A percentile compares a stretch with the other conserved stretches of the same genome.
Evolutionary conservation across 352 stramenopile genomes (phyloP).

Genomic region (Pythium pyrilobum): DNA sequence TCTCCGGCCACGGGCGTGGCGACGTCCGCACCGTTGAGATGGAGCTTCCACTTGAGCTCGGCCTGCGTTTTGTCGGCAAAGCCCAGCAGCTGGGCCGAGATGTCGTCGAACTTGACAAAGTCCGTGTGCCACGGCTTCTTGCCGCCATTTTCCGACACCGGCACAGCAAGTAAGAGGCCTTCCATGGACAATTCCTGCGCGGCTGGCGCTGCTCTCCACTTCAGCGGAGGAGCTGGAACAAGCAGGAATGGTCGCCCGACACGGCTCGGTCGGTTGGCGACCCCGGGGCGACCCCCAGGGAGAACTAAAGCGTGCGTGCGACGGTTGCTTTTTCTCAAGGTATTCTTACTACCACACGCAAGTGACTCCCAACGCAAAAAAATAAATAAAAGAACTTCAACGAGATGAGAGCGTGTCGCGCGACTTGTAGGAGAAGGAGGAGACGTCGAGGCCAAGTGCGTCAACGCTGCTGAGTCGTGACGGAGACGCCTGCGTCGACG

Average conservation of each 20-base stretch:
- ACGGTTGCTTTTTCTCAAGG: too few species aligned
- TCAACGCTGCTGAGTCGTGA: constrained; percentile 27
- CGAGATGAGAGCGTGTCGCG: constrained; percentile 3
- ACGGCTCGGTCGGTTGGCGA: too few species aligned
- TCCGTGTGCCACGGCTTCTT: constrained; percentile 45
- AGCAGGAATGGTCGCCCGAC: too few species aligned
- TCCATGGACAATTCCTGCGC: constrained; percentile 45
- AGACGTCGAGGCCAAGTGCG: constrained; percentile 49
- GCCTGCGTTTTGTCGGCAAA: constrained; percentile 47
- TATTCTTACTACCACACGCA: constrained; percentile 10
- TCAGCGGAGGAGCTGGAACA: too few species aligned
- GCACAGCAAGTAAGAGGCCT: constrained; percentile 35
- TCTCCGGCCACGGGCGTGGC: constrained; percentile 51
- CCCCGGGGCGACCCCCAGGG: too few species aligned
- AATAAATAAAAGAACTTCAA: constrained; percentile 6
- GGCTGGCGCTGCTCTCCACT: too few species aligned
- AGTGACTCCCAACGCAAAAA: too few species aligned
- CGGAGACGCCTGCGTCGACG: neutral
- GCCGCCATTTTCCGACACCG: constrained; percentile 17
- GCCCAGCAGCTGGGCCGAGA: constrained; percentile 52
- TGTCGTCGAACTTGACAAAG: constrained; percentile 60
- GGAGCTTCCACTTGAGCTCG: constrained; percentile 43
- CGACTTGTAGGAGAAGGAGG: constrained; percentile 43
- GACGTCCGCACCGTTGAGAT: constrained; percentile 45
- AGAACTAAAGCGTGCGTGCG: too few species aligned